These are phyloP conservation scores for Ananas comosus DNA, from an alignment of 176 grass and related monocot genomes.

Conservation along the genomic window DNA sequence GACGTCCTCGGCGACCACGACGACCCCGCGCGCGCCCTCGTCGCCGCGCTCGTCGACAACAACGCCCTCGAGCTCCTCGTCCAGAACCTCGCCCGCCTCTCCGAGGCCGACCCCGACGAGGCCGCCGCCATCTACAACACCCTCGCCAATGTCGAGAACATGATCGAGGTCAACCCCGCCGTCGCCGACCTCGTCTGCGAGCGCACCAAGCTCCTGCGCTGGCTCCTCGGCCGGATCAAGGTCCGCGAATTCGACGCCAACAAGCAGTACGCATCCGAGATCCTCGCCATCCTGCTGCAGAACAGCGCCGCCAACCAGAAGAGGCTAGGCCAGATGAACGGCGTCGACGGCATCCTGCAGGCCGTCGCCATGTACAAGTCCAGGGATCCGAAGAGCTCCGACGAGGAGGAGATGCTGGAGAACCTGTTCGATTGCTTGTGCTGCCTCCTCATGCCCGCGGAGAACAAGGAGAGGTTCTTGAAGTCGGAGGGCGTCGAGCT, in stretches of 20 bases:
- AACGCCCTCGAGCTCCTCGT: conserved; percentile 81
- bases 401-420: conserved; percentile 98
- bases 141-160: conserved; percentile 73
- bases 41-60: conserved; percentile 55
- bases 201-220: conserved; percentile 69
- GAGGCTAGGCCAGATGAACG: conserved; percentile 74
- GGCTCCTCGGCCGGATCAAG: conserved; percentile 77
- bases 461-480: conserved; percentile 96
- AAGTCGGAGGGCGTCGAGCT: conserved; percentile 90
- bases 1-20: conserved; percentile 55
- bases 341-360: conserved; percentile 73
- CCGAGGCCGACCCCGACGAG: conserved; percentile 71
- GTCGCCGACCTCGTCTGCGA: conserved; percentile 78
- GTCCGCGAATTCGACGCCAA: conserved; percentile 80
- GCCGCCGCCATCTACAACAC: conserved; percentile 66
- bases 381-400: conserved; percentile 67
- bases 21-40: conserved; percentile 46
- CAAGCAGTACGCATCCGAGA: conserved; percentile 94
- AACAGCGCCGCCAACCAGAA: conserved; percentile 82
- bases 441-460: conserved; percentile 73
- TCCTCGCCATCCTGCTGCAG: conserved; percentile 86
- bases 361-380: conserved; percentile 94
- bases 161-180: conserved; percentile 63
- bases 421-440: conserved; percentile 92
- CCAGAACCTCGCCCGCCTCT: conserved; percentile 76